These are phyloP conservation scores for Saccharomyces paradoxus DNA, from an alignment of 805 yeast species.

Conservation along the genomic window DNA sequence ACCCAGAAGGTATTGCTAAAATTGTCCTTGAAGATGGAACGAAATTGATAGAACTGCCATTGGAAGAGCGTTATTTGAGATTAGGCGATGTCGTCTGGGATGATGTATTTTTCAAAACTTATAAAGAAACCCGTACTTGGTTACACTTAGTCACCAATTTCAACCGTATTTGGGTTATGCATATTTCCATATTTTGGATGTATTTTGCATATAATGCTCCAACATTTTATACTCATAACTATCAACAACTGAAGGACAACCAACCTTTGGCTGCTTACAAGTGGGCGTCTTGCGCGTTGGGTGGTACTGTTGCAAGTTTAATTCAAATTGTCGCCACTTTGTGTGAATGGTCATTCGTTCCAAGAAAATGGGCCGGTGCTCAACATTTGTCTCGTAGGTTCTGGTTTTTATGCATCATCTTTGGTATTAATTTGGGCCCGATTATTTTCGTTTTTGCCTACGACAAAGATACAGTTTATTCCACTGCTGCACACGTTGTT, in stretches of 20 bases:
- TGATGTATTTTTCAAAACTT: slow-evolving; percentile 89
- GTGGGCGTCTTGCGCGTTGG: slow-evolving; percentile 91
- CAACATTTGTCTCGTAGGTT: slow-evolving; percentile 89
- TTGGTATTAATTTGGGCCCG: slow-evolving; percentile 73
- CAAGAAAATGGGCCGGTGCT: slow-evolving; percentile 98
- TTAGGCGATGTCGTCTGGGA: slow-evolving; percentile 91
- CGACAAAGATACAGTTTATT: slow-evolving; percentile 57
- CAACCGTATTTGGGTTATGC: slow-evolving; percentile 97
- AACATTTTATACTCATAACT: slow-evolving; percentile 78
- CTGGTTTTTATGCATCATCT: slow-evolving; percentile 57
- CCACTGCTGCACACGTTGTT: slow-evolving; percentile 67
- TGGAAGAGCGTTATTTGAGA: slow-evolving; percentile 79
- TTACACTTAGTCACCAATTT: slow-evolving; percentile 89
- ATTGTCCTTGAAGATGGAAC: slow-evolving; percentile 87
- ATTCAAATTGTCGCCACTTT: slow-evolving; percentile 83
- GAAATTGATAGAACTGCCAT: slow-evolving; percentile 81
- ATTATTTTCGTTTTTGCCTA: slow-evolving; percentile 77
- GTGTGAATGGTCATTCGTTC: slow-evolving; percentile 92
- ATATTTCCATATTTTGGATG: slow-evolving; percentile 87
- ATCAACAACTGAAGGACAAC: slow-evolving; percentile 72
- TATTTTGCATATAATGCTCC: slow-evolving; percentile 90
- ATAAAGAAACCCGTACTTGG: slow-evolving; percentile 95
- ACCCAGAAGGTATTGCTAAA: slow-evolving; percentile 96
- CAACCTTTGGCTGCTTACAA: slow-evolving; percentile 83
- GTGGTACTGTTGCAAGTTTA: slow-evolving; percentile 77